Conservation (phyloP, 768 basidiomycete genomes). For the Agrocybe chaxingu region DNA sequence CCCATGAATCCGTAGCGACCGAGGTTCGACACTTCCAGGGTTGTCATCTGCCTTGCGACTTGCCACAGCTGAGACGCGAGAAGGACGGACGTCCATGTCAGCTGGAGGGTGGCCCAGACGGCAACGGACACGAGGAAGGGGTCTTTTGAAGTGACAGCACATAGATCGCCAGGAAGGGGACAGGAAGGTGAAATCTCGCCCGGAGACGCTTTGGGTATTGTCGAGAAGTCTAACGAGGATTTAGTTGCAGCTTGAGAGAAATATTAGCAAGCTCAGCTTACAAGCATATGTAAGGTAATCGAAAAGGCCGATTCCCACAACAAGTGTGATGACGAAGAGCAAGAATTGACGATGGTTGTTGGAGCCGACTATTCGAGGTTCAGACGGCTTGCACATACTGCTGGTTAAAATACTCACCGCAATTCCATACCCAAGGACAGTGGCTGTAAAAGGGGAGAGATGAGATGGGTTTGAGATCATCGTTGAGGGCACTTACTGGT, state of each 20-base stretch:
- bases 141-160: conserved; percentile 68
- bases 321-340: conserved; percentile 85
- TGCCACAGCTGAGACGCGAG: conserved; percentile 90
- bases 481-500: conserved; percentile 66
- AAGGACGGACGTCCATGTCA: conserved; percentile 91
- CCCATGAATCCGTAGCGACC: conserved; percentile 98
- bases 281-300: conserved; percentile 84
- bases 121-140: conserved; percentile 82
- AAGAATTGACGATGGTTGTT: conserved; percentile 97
- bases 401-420: conserved; percentile 51
- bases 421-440: conserved; percentile 99
- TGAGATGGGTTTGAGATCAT: conserved; percentile 1
- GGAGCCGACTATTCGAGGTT: conserved; percentile 62
- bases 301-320: conserved; percentile 75
- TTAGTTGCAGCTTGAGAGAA: background rate
- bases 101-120: conserved; percentile 86
- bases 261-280: conserved; percentile 35
- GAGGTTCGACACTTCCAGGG: conserved; percentile 91
- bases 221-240: conserved; percentile 49
- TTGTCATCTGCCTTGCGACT: conserved; percentile 91
- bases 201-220: conserved; percentile 33
- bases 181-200: conserved; percentile 56
- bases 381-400: background rate
- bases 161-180: conserved; percentile 64
- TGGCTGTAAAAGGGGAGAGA: conserved; percentile 49